Evolutionary conservation across 108 stramenopile genomes (phyloP).

Genomic region (Mediolabrus comicus): DNA sequence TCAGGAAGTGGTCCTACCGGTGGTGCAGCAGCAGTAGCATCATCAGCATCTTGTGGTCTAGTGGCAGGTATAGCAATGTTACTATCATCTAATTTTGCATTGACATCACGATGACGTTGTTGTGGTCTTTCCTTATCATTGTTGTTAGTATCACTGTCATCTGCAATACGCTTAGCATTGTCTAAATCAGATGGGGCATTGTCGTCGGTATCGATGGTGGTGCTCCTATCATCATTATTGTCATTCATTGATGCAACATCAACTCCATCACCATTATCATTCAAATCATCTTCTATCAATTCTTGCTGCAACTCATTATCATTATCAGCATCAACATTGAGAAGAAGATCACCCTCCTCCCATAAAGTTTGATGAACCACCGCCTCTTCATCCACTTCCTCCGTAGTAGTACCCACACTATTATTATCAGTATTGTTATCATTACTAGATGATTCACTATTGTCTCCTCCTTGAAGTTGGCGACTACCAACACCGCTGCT

Average conservation of each 20-base stretch:
- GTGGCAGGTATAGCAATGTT: background rate
- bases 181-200: too few species aligned
- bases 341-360: background rate
- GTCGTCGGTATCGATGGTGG: slow-evolving; percentile 1
- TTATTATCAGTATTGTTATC: background rate
- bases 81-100: too few species aligned
- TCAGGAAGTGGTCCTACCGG: background rate
- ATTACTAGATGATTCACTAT: background rate
- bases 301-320: background rate
- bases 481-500: background rate
- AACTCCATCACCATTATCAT: background rate
- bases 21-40: background rate
- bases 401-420: background rate
- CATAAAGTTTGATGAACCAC: background rate
- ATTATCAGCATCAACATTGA: background rate
- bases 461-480: too few species aligned
- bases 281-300: background rate
- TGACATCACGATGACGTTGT: too few species aligned
- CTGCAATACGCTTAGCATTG: background rate
- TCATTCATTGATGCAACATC: background rate
- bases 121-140: background rate
- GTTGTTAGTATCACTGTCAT: background rate
- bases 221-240: background rate
- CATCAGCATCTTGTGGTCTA: background rate
- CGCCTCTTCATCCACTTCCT: background rate